Base-by-base conservation (phyloP, 208 protist species). In the Naegleria fowleri region DNA sequence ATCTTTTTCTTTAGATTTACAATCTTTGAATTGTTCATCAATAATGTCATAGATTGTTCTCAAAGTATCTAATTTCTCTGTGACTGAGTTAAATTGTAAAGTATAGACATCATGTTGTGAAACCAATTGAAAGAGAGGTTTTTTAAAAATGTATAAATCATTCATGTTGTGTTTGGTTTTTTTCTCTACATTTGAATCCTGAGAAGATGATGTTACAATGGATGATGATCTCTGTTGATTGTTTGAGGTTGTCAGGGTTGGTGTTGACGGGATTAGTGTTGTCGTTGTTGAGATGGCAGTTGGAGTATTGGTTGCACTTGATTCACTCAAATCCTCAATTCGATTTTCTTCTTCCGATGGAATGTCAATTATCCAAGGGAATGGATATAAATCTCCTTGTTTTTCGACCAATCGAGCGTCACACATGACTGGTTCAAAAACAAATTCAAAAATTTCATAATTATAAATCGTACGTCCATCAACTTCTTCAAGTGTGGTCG, bases 371-470 rank as follows among this genome's bases (percentile, higher is more conserved):
- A 79, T 79, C 67, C 67, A 79, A 36, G 67, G 67, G 29, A 79
- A 36, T 36, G 16, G 16, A 79, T 36, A 79, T 67, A 22, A 19
- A 67, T 67, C 55, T 1, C 6, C 6, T 67, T 15, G 22, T 79
- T 79, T 79, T 7, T 79, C 67, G 6, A 79, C n/a, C 19, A 79
- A 25, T 36, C 29, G 16, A 36, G 29, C 16, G 6, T 79, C 67
- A 36, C 67, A 79, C 19, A 79, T 0, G n/a, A 79, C n/a, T 36
- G 67, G 67, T 36, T 79, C 67, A 79, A 79, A 79, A 36, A 79
- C n/a, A 79, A 79, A 79, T 79, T 79, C 67, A 11, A 79, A 79
- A 79, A 36, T 25, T 79, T 79, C 67, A 79, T 79, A 79, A 79
- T 79, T 33, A 79, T 36, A 79, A 13, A 13, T 36, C 0, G n/a